Conservation (phyloP, 2,329 filamentous ascomycete genomes). For the Ophiostoma pallidulum region DNA sequence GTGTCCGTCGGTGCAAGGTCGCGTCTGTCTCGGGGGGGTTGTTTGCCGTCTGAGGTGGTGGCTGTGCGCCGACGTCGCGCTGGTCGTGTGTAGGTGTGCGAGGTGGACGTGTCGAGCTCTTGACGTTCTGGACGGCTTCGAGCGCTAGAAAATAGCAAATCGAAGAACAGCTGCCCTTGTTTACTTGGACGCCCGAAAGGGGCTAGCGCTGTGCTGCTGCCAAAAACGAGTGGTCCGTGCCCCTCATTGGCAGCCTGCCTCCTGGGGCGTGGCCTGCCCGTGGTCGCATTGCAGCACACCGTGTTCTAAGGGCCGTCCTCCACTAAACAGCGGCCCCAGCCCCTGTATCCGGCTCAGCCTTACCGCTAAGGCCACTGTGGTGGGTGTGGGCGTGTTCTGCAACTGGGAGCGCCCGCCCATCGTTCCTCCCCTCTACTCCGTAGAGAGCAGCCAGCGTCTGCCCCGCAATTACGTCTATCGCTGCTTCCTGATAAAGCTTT, state of each 20-base stretch:
- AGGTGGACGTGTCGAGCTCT: not conserved
- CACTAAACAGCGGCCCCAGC: not conserved
- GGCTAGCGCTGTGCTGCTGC: slow-evolving; percentile 14
- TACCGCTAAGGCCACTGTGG: too few relatives aligned
- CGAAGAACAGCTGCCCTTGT: slow-evolving; percentile 14
- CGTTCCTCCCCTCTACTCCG: too few relatives aligned
- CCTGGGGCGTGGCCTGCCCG: too few relatives aligned
- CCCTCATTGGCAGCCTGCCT: not conserved
- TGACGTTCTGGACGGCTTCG: too few relatives aligned
- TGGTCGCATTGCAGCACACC: not conserved
- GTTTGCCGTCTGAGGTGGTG: not conserved
- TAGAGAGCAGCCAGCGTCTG: too few relatives aligned
- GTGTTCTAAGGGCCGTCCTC: not conserved
- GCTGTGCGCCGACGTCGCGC: not conserved
- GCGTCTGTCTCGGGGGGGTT: not conserved
- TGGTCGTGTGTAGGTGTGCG: not conserved
- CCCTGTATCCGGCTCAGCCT: slow-evolving; percentile 8
- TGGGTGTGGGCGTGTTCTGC: too few relatives aligned
- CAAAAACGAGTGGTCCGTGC: slow-evolving; percentile 10
- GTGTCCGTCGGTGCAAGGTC: not conserved
- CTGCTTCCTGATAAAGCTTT: not conserved
- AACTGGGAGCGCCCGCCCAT: too few relatives aligned
- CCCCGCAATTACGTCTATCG: too few relatives aligned
- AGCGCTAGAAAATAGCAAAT: not conserved
- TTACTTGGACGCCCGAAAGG: slow-evolving; percentile 21